Base-by-base conservation (phyloP, 2,329 filamentous ascomycete species). In the Dissoconium aciculare region DNA sequence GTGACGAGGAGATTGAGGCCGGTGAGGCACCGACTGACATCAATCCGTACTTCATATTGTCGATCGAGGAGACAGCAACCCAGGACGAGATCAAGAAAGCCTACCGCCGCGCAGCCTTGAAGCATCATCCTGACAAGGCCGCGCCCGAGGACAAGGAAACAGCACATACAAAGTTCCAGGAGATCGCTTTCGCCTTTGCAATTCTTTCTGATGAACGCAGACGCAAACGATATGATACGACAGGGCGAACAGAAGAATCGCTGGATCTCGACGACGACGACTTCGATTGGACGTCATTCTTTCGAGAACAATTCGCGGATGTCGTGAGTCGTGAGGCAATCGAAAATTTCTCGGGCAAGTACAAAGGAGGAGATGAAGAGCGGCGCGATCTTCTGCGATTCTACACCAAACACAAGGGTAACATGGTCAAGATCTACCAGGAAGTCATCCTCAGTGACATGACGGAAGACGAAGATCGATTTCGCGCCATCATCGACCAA, bases 251-350 rank as follows among this genome's bases (percentile, higher is more conserved):
- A 0, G 73, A 80, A 8, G 85, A 94, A 51, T 76, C 74, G 5
- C 70, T 92, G 13, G 68, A 66, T 31, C 47, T 77, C 17, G 58
- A 65, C 32, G 62, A 62, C 34, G 75, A 81, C 36, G 61, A 62
- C 37, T 98, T 95, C 60, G 71, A 82, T 62, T 98, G 89, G 89
- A 66, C 71, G 32, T 76, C 80, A 28, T 98, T 84, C 62, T 98
- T 91, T 63, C 72, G 75, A 32, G 74, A 78, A 41, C 84, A 93
- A 46, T 93, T 77, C 54, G 71, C 70, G 29, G 76, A 85, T 34
- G 67, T 82, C 15, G 66, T 98, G 30, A 84, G 73, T 11, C 60
- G 66, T 3, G 74, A 81, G 37, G 71, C 72, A 3, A 87, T 98
- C 43, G 67, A 76, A 33, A 69, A 74, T 33, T 81, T 95, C 47